Base-by-base conservation (phyloP, 257 asterid species). In the Avicennia marina region DNA sequence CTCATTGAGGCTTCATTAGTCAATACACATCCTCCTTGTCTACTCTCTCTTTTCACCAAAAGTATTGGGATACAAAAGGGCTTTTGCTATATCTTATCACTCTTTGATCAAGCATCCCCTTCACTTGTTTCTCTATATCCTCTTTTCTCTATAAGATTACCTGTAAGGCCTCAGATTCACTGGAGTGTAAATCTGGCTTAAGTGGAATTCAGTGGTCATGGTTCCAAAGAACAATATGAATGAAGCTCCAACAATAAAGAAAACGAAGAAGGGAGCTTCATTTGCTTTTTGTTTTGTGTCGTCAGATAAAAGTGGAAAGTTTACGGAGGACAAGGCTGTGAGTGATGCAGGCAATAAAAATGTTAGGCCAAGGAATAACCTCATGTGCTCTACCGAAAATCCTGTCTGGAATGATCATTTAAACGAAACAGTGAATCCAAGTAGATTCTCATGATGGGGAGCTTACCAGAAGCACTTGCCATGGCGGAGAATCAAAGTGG, bases 331-430 rank as follows among this genome's bases (percentile, higher is more conserved):
- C 32, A 72, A 69, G 45, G 62, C 42, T 16, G 56, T 27, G 20
- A 36, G 41, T 63, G 63, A 54, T 27, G 27, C 48, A 1, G 56
- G 62, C 11, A 2, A 34, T 2, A 56, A 32, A 20, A 63, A 38
- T 53, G 17, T 32, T 29, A 75, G 58, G 53, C 64, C 75, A 0
- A 41, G 69, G 63, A 72, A 63, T 55, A 81, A 71, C 62, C 63
- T 84, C 36, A 11, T 46, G 53, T 5, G 83, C 20, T 88, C 94
- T 4, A 73, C 85, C 6, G 94, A 84, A 38, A 84, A 84, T 52
- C 95, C 95, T 1, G 69, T 74, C 18, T 75, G 81, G 81, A 63
- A 63, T 61, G 40, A 36, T 49, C 6, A 10, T 32, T 75, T 34
- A n/a, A 26, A 47, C 10, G 75, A 69, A 60, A 74, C 32, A 65